Evolutionary conservation across 2,329 filamentous ascomycete genomes (phyloP).

Genomic region (Sordariomycetes sp.): DNA sequence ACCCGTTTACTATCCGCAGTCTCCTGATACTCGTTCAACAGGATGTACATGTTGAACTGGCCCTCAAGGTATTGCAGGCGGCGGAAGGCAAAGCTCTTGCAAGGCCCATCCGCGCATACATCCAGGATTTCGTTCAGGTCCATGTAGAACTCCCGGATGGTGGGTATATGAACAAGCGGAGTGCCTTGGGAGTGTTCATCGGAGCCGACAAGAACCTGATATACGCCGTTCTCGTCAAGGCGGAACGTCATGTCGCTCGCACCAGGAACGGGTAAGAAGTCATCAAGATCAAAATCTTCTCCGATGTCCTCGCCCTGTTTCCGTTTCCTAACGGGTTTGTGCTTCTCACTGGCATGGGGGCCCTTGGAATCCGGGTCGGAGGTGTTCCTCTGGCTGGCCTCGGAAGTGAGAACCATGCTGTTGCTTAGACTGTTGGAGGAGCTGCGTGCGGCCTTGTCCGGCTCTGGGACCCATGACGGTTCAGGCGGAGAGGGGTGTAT

Average conservation of each 20-base stretch:
- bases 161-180: conserved; percentile 77
- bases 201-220: conserved; percentile 69
- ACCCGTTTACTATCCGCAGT: conserved; percentile 97
- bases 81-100: conserved; percentile 93
- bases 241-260: conserved; percentile 63
- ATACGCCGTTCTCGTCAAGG: conserved; percentile 77
- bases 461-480: conserved; percentile 69
- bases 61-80: conserved; percentile 91
- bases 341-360: conserved; percentile 10
- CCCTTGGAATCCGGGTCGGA: conserved; percentile 14
- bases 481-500: conserved; percentile 90
- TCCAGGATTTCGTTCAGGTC: conserved; percentile 79
- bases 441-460: conserved; percentile 16
- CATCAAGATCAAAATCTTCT: conserved; percentile 78
- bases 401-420: conserved; percentile 25
- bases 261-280: conserved; percentile 63
- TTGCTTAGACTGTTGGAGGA: conserved; percentile 33
- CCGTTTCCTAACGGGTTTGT: conserved; percentile 36
- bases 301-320: conserved; percentile 88
- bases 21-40: conserved; percentile 95
- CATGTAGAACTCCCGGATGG: conserved; percentile 90
- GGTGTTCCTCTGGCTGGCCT: conserved; percentile 3
- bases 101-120: conserved; percentile 89
- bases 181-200: conserved; percentile 45
- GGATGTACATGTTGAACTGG: conserved; percentile 88